phyloP scores from a whole-genome alignment of 805 yeast genomes.

The Babjeviella inositovora region DNA sequence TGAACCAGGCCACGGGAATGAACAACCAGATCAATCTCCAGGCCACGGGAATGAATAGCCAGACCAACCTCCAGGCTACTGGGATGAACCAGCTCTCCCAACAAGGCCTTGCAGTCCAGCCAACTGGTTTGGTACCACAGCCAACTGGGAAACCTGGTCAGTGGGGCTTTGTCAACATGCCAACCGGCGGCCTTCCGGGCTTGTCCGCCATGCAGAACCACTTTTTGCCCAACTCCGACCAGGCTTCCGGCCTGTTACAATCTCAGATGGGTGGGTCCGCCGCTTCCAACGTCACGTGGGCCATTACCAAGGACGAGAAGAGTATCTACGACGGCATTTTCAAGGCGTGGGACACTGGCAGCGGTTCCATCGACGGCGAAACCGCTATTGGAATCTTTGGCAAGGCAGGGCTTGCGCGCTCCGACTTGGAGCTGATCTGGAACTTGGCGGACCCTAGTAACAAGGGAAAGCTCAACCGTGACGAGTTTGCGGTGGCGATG shows the following conservation, averaged over 20 bases:
- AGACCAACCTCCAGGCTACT: slow-evolving; percentile 11
- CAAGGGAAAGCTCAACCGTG: slow-evolving; percentile 70
- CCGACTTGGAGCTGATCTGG: slow-evolving; percentile 87
- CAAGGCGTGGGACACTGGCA: slow-evolving; percentile 64
- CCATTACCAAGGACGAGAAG: slow-evolving; percentile 80
- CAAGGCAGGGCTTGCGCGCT: slow-evolving; percentile 77
- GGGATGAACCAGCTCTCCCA: slow-evolving; percentile 9
- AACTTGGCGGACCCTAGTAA: slow-evolving; percentile 70
- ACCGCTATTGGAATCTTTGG: slow-evolving; percentile 78
- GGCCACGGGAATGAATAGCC: neutral
- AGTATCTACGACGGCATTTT: slow-evolving; percentile 76
- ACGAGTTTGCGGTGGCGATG: slow-evolving; percentile 95
- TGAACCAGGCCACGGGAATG: too few relatives aligned
- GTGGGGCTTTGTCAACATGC: slow-evolving; percentile 63
- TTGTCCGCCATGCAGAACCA: slow-evolving; percentile 50
- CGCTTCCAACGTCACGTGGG: slow-evolving; percentile 51
- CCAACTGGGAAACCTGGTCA: slow-evolving; percentile 60
- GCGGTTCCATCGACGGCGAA: slow-evolving; percentile 64
- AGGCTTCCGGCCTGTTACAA: slow-evolving; percentile 18
- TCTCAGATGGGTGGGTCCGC: slow-evolving; percentile 22
- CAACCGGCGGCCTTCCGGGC: slow-evolving; percentile 61
- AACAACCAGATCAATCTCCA: neutral
- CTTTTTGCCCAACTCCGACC: slow-evolving; percentile 37
- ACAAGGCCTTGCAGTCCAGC: slow-evolving; percentile 20
- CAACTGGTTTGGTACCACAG: slow-evolving; percentile 30